phyloP scores from a whole-genome alignment of 73 alveolate genomes.

The Breviolum minutum region DNA sequence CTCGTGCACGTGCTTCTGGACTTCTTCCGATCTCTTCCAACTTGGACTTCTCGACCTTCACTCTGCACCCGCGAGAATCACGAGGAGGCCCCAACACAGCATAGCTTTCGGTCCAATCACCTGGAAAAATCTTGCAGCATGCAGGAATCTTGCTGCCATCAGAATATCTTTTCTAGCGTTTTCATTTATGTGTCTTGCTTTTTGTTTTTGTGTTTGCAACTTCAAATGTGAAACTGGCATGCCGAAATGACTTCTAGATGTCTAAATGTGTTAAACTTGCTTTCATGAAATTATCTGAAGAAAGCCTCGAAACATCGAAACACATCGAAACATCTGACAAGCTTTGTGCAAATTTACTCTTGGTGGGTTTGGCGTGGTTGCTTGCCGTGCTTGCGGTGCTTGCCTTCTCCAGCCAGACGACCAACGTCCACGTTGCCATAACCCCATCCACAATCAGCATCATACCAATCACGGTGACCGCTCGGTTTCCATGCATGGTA shows the following conservation, averaged over 20 bases:
- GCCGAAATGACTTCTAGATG: background rate
- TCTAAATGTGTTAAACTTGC: background rate
- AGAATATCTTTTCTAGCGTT: background rate
- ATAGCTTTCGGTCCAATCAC: constrained; percentile 60
- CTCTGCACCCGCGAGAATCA: background rate
- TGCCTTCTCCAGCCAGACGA: constrained; percentile 75
- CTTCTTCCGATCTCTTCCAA: background rate
- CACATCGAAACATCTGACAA: background rate
- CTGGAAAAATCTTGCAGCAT: background rate
- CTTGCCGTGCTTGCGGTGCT: background rate
- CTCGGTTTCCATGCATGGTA: constrained; percentile 51
- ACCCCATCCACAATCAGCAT: constrained; percentile 55
- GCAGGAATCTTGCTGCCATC: background rate
- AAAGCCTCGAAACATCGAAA: background rate
- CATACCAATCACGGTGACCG: constrained; percentile 46
- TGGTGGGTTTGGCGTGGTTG: background rate
- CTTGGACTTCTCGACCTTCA: constrained; percentile 10
- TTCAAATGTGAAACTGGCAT: background rate
- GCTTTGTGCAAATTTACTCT: background rate
- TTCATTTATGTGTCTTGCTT: background rate
- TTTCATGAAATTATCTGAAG: background rate
- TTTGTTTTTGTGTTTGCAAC: background rate
- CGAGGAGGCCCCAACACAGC: background rate
- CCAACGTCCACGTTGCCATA: background rate
- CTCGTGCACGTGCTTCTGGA: background rate